A percentile compares a stretch with the other conserved stretches of the same genome.
These are phyloP conservation scores for Silene coronaria DNA, from an alignment of 179 eudicot species.

Conservation along the genomic window DNA sequence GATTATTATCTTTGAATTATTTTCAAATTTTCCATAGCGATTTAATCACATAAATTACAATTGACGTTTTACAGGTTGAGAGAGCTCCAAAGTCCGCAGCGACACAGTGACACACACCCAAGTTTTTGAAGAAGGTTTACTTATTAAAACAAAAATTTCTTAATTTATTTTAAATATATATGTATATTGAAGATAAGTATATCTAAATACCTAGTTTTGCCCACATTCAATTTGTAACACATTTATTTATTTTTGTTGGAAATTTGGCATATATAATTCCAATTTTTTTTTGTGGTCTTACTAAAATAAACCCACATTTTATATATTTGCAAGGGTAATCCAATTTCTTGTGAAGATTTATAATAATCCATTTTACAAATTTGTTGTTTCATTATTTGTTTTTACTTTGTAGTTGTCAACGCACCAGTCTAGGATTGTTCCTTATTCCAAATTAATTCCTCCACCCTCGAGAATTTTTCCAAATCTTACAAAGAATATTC, in stretches of 20 bases:
- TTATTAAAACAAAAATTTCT: not conserved
- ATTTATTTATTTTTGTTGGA: not conserved
- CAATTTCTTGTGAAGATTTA: not conserved
- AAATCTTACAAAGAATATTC: too few relatives aligned
- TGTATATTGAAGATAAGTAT: not conserved
- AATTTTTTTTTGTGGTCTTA: not conserved
- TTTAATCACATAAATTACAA: not conserved
- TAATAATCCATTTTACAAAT: not conserved
- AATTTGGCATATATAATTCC: not conserved
- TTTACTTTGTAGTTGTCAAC: not conserved
- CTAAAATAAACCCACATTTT: not conserved
- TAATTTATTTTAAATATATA: not conserved
- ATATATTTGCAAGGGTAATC: not conserved
- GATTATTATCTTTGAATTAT: too few relatives aligned
- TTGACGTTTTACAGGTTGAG: constrained; percentile 22
- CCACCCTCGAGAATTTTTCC: too few relatives aligned
- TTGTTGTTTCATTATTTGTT: not conserved
- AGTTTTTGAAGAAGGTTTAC: constrained; percentile 13
- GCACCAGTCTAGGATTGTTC: too few relatives aligned
- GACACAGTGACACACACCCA: not conserved
- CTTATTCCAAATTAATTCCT: too few relatives aligned
- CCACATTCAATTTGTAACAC: not conserved
- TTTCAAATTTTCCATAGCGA: not conserved
- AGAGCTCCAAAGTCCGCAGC: constrained; percentile 9
- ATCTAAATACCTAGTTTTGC: not conserved